These are phyloP conservation scores for Kwoniella bestiolae DNA, from an alignment of 768 basidiomycete species.

Conservation along the genomic window DNA sequence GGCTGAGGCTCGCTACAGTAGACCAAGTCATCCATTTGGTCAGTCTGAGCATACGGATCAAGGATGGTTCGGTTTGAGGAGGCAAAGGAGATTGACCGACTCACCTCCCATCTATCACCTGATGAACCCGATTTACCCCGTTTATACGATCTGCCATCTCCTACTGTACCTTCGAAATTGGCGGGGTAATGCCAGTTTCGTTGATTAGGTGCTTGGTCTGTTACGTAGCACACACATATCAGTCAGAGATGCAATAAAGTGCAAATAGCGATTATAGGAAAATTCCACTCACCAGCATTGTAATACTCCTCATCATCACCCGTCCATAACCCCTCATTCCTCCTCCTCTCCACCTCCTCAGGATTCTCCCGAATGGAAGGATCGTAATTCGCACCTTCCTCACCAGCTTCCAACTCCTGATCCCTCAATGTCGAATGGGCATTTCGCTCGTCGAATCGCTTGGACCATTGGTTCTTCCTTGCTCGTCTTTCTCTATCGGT, in stretches of 20 bases:
- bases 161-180: constrained; percentile 57
- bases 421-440: constrained; percentile 71
- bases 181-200: constrained; percentile 57
- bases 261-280: not conserved
- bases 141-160: constrained; percentile 32
- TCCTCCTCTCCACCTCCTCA: constrained; percentile 43
- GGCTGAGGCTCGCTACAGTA: constrained; percentile 26
- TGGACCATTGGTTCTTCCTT: constrained; percentile 83
- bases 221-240: not conserved
- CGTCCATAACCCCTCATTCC: constrained; percentile 54
- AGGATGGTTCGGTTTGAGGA: not conserved
- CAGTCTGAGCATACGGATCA: not conserved
- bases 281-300: constrained; percentile 47
- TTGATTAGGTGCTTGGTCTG: constrained; percentile 56
- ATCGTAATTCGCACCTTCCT: constrained; percentile 59
- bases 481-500: constrained; percentile 76
- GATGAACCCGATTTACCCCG: constrained; percentile 17
- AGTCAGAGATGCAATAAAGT: not conserved
- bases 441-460: constrained; percentile 80
- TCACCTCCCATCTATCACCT: constrained; percentile 47
- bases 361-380: constrained; percentile 30
- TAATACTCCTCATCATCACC: constrained; percentile 55
- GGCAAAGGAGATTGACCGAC: not conserved
- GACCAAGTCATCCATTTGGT: not conserved
- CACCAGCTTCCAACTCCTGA: constrained; percentile 78